Evolutionary conservation across 768 basidiomycete genomes (phyloP).

Genomic region (Amanita subjunquillea): DNA sequence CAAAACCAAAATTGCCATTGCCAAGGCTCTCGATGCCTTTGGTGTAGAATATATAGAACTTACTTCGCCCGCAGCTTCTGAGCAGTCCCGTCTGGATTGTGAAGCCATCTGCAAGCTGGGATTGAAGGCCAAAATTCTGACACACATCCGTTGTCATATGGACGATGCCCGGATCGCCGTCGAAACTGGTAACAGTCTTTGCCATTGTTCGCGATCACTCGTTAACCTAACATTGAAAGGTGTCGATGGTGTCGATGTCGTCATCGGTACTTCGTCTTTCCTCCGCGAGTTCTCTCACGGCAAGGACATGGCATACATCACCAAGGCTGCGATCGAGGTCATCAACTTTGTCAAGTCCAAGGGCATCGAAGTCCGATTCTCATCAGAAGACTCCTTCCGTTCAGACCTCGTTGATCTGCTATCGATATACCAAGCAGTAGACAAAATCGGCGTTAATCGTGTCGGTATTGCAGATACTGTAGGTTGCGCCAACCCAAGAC

Average conservation of each 20-base stretch:
- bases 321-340: constrained; percentile 97
- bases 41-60: constrained; percentile 99
- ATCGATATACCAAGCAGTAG: constrained; percentile 98
- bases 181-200: constrained; percentile 67
- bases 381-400: constrained; percentile 98
- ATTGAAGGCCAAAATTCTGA: constrained; percentile 91
- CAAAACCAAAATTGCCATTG: constrained; percentile 99
- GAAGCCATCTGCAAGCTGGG: constrained; percentile 99
- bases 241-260: constrained; percentile 98
- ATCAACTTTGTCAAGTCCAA: constrained; percentile 99
- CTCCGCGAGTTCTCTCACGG: constrained; percentile 99
- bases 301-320: constrained; percentile 99
- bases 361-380: constrained; percentile 99
- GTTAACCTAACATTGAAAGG: constrained; percentile 33
- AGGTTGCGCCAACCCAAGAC: constrained; percentile 96
- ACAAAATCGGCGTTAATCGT: constrained; percentile 98
- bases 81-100: constrained; percentile 89
- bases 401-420: constrained; percentile 98
- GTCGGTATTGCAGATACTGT: constrained; percentile 99
- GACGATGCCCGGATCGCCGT: constrained; percentile 98
- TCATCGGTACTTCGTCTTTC: constrained; percentile 98
- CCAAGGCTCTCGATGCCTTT: constrained; percentile 95
- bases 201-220: background rate
- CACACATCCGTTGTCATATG: constrained; percentile 99
- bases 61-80: constrained; percentile 95